Base-by-base conservation (phyloP, 768 basidiomycete species). In the Tephrocybe sp. region DNA sequence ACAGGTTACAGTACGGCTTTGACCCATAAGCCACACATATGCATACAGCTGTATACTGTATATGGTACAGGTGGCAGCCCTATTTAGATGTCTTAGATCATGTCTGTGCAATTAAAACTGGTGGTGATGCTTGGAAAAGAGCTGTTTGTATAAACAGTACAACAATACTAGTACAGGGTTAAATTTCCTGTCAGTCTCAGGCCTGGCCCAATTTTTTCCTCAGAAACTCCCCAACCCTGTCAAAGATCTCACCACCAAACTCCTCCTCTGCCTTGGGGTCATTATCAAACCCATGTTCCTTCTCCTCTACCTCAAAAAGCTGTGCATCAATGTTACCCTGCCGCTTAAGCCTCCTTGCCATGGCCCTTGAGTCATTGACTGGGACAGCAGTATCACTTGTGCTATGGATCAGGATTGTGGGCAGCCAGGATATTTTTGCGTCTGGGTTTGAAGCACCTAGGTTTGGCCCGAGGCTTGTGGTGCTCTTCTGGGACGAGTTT, bases 271-370 rank as follows among this genome's bases (percentile, higher is more conserved):
- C 78, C 16, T 61, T 62, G 13, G 67, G 62, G 23, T 63, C 70
- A 56, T 77, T 79, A 59, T 85, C 83, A 53, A 83, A 84, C 0
- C 76, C 74, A 57, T 85, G 83, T 45, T 82, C 78, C 52, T 65
- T 62, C 7, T 63, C 67, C 30, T 61, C 58, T 12, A 67, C 52
- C 39, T 64, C 64, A 9, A 51, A 48, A 23, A 66, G 42, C 32
- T 54, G 45, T 33, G 59, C 64, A 23, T 53, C 34, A 17, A 75
- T n/a, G n/a, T n/a, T 74, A 67, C 68, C 13, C 59, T 61, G 5
- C 34, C 57, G 49, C 33, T 54, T 55, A 26, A 79, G 60, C 32
- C 69, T 51, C 0, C 51, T 42, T 5, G 60, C 54, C 38, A 81
- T 46, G 36, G 64, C 59, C 30, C 60, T 60, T 4, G 80, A 79